phyloP scores from a whole-genome alignment of 1,284 basidiomycete species.

The Ceratobasidium sp. region DNA sequence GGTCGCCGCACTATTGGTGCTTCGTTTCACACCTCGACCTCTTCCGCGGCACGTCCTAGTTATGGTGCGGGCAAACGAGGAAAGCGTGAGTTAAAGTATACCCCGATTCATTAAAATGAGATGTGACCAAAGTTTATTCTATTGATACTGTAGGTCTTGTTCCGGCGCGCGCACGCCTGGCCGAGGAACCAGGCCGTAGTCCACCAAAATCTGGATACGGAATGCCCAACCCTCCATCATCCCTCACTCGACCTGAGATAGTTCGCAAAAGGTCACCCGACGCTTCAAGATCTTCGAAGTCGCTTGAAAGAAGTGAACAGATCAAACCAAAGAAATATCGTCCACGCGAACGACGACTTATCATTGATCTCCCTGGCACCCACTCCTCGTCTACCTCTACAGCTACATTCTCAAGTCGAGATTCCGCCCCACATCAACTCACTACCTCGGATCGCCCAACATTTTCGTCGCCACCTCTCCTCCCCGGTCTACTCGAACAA shows the following conservation, averaged over 20 bases:
- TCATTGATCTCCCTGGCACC: conserved; percentile 12
- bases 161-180: conserved; percentile 34
- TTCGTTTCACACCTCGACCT: conserved; percentile 19
- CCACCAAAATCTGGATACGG: neutral
- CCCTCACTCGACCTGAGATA: neutral
- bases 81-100: conserved; percentile 7
- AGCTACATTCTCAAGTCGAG: neutral
- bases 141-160: neutral
- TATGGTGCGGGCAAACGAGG: conserved; percentile 8
- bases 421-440: neutral
- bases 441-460: neutral
- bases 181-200: neutral
- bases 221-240: neutral
- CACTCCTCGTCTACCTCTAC: neutral
- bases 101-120: neutral
- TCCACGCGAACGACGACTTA: conserved; percentile 18
- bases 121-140: neutral
- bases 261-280: neutral
- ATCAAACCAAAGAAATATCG: neutral
- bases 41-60: conserved; percentile 5
- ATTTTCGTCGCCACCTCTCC: conserved; percentile 76
- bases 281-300: neutral
- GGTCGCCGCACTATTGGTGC: neutral
- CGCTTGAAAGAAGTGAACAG: neutral
- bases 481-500: conserved; percentile 70